A percentile compares a stretch with the other conserved stretches of the same genome.
These are phyloP conservation scores for Silybum marianum DNA, from an alignment of 129 eudicot species.

Conservation along the genomic window DNA sequence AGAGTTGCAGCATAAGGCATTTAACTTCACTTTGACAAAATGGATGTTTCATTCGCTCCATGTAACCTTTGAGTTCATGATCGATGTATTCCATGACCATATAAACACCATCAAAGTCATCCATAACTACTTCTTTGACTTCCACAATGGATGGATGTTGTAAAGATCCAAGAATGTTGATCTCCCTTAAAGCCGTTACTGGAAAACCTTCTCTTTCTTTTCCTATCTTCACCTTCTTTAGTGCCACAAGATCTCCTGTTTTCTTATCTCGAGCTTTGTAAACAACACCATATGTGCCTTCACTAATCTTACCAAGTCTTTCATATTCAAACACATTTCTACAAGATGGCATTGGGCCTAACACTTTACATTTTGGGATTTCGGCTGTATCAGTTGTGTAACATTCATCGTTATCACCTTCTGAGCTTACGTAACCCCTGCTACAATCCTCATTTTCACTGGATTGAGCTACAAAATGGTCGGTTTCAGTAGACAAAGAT, in stretches of 20 bases:
- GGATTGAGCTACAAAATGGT: not conserved
- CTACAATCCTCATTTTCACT: slow-evolving; percentile 21
- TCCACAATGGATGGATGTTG: slow-evolving; percentile 63
- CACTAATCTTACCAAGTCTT: slow-evolving; percentile 61
- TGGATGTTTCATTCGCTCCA: slow-evolving; percentile 61
- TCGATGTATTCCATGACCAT: slow-evolving; percentile 87
- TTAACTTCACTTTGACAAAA: slow-evolving; percentile 83
- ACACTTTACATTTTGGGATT: not conserved
- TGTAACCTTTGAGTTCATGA: slow-evolving; percentile 61
- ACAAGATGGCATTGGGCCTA: slow-evolving; percentile 54
- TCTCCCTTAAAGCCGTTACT: slow-evolving; percentile 64
- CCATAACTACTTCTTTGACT: slow-evolving; percentile 76
- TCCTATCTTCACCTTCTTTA: slow-evolving; percentile 75
- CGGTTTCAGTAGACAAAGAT: slow-evolving; percentile 29
- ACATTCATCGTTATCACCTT: slow-evolving; percentile 29
- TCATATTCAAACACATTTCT: slow-evolving; percentile 70
- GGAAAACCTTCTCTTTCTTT: slow-evolving; percentile 70
- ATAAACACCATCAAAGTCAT: slow-evolving; percentile 46
- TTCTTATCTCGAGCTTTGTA: slow-evolving; percentile 66
- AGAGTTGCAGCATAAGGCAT: slow-evolving; percentile 78
- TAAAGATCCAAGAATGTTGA: slow-evolving; percentile 53
- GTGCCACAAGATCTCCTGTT: slow-evolving; percentile 76
- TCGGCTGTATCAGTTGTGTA: not conserved
- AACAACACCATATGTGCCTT: slow-evolving; percentile 87
- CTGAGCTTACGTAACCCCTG: slow-evolving; percentile 17